Evolutionary conservation across 2,329 filamentous ascomycete genomes (phyloP).

Genomic region (Penicillium capsulatum): DNA sequence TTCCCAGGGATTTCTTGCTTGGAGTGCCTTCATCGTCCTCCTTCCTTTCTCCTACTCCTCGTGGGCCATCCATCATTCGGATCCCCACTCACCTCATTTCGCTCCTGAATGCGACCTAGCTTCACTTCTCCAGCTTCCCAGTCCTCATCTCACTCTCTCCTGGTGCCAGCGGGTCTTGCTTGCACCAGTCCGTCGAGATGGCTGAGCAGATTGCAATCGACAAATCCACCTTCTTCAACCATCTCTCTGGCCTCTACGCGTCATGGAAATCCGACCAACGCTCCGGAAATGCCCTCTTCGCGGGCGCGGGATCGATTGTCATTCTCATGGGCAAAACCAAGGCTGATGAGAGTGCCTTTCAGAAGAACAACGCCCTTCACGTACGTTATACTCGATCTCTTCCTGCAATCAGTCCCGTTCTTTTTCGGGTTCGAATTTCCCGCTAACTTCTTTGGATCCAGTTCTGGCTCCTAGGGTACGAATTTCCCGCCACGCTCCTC

Average conservation of each 20-base stretch:
- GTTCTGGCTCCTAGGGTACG: slow-evolving; percentile 98
- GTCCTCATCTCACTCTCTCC: slow-evolving; percentile 2
- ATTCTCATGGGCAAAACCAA: slow-evolving; percentile 94
- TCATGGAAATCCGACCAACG: slow-evolving; percentile 97
- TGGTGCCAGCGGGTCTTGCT: slow-evolving; percentile 15
- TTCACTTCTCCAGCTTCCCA: background rate
- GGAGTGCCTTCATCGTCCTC: slow-evolving; percentile 1
- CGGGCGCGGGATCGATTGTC: slow-evolving; percentile 78
- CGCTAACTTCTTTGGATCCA: slow-evolving; percentile 39
- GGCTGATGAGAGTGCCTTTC: slow-evolving; percentile 70
- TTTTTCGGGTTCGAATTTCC: no score
- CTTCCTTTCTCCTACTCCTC: background rate
- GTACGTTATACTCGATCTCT: slow-evolving; percentile 53
- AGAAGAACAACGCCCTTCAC: slow-evolving; percentile 96
- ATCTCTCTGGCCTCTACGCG: slow-evolving; percentile 77
- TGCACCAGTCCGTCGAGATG: slow-evolving; percentile 43
- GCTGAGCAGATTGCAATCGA: slow-evolving; percentile 90
- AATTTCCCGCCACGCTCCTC: slow-evolving; percentile 94
- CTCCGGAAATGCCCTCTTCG: slow-evolving; percentile 77
- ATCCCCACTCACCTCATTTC: no score
- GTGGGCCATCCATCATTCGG: slow-evolving; percentile 1
- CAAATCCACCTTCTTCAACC: slow-evolving; percentile 87
- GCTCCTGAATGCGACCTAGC: slow-evolving; percentile 4
- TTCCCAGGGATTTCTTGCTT: slow-evolving; percentile 3
- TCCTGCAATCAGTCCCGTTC: background rate